Evolutionary conservation across 1,284 basidiomycete genomes (phyloP).

Genomic region (Violaceomyces palustris): DNA sequence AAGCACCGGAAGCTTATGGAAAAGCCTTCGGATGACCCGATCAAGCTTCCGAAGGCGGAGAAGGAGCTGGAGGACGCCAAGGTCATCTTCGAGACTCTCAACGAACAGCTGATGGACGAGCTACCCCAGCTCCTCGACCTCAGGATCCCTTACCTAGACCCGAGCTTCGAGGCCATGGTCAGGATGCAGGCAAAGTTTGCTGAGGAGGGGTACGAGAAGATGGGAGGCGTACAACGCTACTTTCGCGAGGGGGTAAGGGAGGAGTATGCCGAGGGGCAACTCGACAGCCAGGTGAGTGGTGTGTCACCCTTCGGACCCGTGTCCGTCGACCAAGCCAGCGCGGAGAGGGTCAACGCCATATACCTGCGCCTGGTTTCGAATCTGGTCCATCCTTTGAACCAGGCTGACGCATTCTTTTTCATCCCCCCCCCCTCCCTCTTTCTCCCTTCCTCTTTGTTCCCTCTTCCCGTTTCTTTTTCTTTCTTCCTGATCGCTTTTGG

Average conservation of each 20-base stretch:
- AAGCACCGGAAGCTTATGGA: slow-evolving; percentile 70
- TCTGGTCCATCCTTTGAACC: too few relatives aligned
- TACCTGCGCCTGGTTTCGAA: too few relatives aligned
- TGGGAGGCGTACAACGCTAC: slow-evolving; percentile 88
- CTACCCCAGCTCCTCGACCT: slow-evolving; percentile 88
- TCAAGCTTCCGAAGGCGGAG: slow-evolving; percentile 78
- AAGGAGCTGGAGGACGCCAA: slow-evolving; percentile 90
- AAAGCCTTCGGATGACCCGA: slow-evolving; percentile 88
- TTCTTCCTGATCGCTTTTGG: too few relatives aligned
- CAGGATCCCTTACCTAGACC: slow-evolving; percentile 94
- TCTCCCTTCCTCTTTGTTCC: background rate
- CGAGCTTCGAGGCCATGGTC: slow-evolving; percentile 93
- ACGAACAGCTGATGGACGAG: slow-evolving; percentile 84
- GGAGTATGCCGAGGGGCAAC: slow-evolving; percentile 91
- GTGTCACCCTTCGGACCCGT: too few relatives aligned
- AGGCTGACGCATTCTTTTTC: too few relatives aligned
- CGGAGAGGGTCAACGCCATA: background rate
- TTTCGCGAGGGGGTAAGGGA: slow-evolving; percentile 49
- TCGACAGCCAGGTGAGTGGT: slow-evolving; percentile 75
- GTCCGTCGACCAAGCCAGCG: background rate
- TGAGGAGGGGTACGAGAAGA: slow-evolving; percentile 95
- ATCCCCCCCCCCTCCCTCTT: too few relatives aligned
- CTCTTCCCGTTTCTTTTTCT: too few relatives aligned
- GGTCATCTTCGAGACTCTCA: slow-evolving; percentile 86
- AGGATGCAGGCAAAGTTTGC: slow-evolving; percentile 96